Evolutionary conservation across 2,329 filamentous ascomycete genomes (phyloP).

Genomic region (Fusarium brachygibbosum): DNA sequence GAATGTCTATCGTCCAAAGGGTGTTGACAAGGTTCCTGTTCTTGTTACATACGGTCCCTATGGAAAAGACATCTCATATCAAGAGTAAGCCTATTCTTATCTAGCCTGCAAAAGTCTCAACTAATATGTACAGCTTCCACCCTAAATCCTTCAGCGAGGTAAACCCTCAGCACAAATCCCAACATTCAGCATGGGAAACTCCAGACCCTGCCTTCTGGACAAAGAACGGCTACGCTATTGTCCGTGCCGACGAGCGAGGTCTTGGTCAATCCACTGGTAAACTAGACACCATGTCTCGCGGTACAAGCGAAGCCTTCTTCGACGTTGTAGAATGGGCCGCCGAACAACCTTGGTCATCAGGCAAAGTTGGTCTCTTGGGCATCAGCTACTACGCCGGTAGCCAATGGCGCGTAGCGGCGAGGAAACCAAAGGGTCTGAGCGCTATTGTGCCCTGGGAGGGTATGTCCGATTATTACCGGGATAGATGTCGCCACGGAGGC

Average conservation of each 20-base stretch:
- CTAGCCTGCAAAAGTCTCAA: accelerated
- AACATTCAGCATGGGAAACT: constrained; percentile 71
- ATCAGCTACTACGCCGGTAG: constrained; percentile 63
- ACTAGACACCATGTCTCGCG: constrained; percentile 64
- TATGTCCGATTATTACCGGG: constrained; percentile 68
- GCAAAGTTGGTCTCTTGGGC: constrained; percentile 64
- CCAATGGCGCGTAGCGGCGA: constrained; percentile 65
- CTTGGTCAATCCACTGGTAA: constrained; percentile 62
- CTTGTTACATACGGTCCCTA: constrained; percentile 80
- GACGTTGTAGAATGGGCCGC: constrained; percentile 65
- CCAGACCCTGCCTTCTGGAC: constrained; percentile 71
- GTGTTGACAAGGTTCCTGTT: constrained; percentile 61
- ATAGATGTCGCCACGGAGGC: constrained; percentile 72
- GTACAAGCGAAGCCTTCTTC: constrained; percentile 63
- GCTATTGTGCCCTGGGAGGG: constrained; percentile 66
- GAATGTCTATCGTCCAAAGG: constrained; percentile 25
- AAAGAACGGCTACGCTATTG: constrained; percentile 65
- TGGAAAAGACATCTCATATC: constrained; percentile 78
- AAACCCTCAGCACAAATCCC: constrained; percentile 65
- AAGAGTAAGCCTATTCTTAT: constrained; percentile 54
- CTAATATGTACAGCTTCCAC: constrained; percentile 52
- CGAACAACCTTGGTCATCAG: constrained; percentile 60
- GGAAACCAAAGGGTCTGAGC: constrained; percentile 60
- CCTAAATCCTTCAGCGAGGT: constrained; percentile 62
- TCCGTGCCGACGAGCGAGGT: constrained; percentile 66